phyloP scores from a whole-genome alignment of 2,329 filamentous ascomycete species.

The Aureobasidium sp. region DNA sequence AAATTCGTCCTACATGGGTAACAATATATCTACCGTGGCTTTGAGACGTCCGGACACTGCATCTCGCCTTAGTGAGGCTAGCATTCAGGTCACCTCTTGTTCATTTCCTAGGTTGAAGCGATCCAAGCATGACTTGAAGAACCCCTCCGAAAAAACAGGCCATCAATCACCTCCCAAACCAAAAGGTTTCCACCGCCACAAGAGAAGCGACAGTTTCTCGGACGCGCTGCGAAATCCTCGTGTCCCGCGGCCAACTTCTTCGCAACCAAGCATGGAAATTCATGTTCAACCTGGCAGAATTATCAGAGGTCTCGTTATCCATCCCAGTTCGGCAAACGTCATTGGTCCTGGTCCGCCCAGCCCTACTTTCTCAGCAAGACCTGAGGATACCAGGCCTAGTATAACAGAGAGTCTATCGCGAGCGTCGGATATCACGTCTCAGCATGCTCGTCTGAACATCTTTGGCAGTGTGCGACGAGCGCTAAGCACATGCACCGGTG shows the following conservation, averaged over 20 bases:
- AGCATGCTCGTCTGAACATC: slow-evolving; percentile 10
- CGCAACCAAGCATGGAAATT: neutral
- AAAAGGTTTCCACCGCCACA: slow-evolving; percentile 52
- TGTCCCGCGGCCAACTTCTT: slow-evolving; percentile 42
- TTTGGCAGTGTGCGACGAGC: slow-evolving; percentile 53
- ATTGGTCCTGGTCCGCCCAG: slow-evolving; percentile 47
- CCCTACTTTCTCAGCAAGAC: slow-evolving; percentile 27
- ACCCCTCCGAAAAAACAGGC: neutral
- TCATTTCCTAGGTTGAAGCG: slow-evolving; percentile 46
- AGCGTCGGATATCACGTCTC: neutral
- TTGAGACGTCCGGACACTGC: neutral
- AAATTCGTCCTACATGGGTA: slow-evolving; percentile 2
- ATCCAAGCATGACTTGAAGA: slow-evolving; percentile 6
- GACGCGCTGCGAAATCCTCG: slow-evolving; percentile 71
- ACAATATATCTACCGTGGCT: neutral
- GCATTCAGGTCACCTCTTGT: slow-evolving; percentile 53
- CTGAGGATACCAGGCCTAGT: neutral
- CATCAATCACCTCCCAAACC: neutral
- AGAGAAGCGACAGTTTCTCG: slow-evolving; percentile 79
- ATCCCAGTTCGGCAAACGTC: slow-evolving; percentile 75
- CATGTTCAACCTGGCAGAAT: slow-evolving; percentile 59
- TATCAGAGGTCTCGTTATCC: slow-evolving; percentile 77
- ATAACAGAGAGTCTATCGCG: neutral
- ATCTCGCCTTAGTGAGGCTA: slow-evolving; percentile 39
- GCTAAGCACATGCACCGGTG: slow-evolving; percentile 50